Base-by-base conservation (phyloP, 345 rosid genomes). In the Syzygium oleosum region DNA sequence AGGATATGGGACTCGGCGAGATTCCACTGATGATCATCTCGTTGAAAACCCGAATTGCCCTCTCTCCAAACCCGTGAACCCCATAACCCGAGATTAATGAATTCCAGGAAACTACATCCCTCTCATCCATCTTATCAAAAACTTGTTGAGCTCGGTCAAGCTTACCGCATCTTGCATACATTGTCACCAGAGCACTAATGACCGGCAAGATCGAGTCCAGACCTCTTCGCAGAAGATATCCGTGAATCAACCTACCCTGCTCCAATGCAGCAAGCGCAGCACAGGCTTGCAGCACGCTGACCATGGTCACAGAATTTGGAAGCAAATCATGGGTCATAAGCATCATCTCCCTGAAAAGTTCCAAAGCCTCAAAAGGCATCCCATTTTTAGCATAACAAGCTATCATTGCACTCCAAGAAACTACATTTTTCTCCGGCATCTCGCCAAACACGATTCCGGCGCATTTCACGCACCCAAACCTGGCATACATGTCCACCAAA, bases 341-440 rank as follows among this genome's bases (percentile, higher is more conserved):
- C 91, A 93, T 92, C 98, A 97, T 95, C 88, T 93, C 94, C 78
- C 91, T 58, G 86, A 97, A 97, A 86, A 93, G 90, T 89, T 94
- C 93, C 89, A 94, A 87, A 12, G 99, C 99, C 87, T 92, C 94
- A 52, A 91, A 94, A 5, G 97, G 88, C 89, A 90, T 95, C 51
- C 94, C 96, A 34, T 93, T 94, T 88, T 94, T 96, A 2, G 96
- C 92, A 55, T 94, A 94, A 86, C 98, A 96, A 5, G 99, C 96
- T 34, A 97, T 94, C 97, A 97, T 95, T 27, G 95, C 96, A 87
- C 98, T 96, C 98, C 99, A 96, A 54, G 99, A 95, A 86, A 97
- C 97, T 29, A 95, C 93, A 86, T 97, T 97, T 88, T 90, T 95
- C 49, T 92, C 89, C 1, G 54, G 92, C 97, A 97, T 95, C 87